Base-by-base conservation (phyloP, 2,329 filamentous ascomycete genomes). In the Fusarium subglutinans region DNA sequence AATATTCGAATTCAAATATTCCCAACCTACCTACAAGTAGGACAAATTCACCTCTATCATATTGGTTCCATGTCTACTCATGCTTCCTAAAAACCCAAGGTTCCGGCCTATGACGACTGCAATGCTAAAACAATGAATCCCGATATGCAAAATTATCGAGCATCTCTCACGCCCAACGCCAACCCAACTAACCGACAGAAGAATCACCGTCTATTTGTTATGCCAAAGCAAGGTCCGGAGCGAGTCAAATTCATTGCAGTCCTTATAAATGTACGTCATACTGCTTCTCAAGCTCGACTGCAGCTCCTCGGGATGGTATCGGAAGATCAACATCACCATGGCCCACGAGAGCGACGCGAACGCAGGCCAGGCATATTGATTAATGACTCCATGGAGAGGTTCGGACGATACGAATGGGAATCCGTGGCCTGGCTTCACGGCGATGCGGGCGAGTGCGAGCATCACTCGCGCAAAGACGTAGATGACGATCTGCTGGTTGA, bases 401-500 rank as follows among this genome's bases (percentile, higher is more conserved):
- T 89, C 85, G 68, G 79, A 81, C 72, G 86, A 91, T 57, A 90
- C 80, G 37, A 83, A 44, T 41, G 88, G 84, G 66, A 91, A 78
- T 61, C 88, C 87, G 65, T 80, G 79, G 48, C 86, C 86, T 5
- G 89, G 89, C 82, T 94, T 92, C 72, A 98, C 90, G 64, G 93
- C 90, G 66, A 98, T 86, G 79, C 94, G 94, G 38, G 95, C 96
- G 30, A 97, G 85, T 14, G 94, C 94, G 40, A 99, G 89, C 69
- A 93, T 88, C 22, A 98, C 96, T 75, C 96, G 91, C 54, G 96
- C 96, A 81, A 98, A 98, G 72, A 99, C 93, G 86, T 99, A 99
- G 78, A 98, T 94, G 82, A 98, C 95, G 81, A 99, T 99, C 87
- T 99, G 96, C 86, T 98, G 94, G 84, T 92, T 97, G 72, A 98